These are phyloP conservation scores for Amphirosellinia nigrospora DNA, from an alignment of 495 filamentous ascomycete species.

Conservation along the genomic window DNA sequence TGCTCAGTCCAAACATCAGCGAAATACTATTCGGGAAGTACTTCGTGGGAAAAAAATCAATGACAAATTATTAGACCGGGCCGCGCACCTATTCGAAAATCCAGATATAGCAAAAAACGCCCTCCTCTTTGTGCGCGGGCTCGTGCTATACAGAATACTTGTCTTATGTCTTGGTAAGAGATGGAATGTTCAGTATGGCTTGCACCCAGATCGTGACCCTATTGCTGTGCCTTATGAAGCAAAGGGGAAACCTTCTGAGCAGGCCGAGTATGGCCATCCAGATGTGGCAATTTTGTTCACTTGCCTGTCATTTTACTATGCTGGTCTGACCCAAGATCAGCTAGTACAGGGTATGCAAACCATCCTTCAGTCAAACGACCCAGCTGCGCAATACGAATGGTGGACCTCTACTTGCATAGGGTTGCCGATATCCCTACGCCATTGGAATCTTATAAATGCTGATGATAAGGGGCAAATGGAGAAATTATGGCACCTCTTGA, in stretches of 20 bases:
- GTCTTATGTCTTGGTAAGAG: slow-evolving; percentile 47
- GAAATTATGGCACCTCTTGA: slow-evolving; percentile 48
- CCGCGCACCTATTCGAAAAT: slow-evolving; percentile 35
- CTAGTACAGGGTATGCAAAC: slow-evolving; percentile 48
- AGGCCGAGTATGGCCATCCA: slow-evolving; percentile 61
- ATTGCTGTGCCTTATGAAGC: slow-evolving; percentile 59
- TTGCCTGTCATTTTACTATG: slow-evolving; percentile 59
- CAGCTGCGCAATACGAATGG: slow-evolving; percentile 53
- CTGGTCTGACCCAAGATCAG: slow-evolving; percentile 47
- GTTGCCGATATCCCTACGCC: slow-evolving; percentile 48
- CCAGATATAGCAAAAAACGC: slow-evolving; percentile 40
- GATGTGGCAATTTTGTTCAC: slow-evolving; percentile 63
- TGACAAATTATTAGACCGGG: slow-evolving; percentile 30
- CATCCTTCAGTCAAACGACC: slow-evolving; percentile 58
- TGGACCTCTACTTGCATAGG: slow-evolving; percentile 45
- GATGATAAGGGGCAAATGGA: slow-evolving; percentile 54
- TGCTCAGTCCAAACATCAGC: slow-evolving; percentile 22
- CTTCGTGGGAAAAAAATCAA: slow-evolving; percentile 34
- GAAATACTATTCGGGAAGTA: slow-evolving; percentile 37
- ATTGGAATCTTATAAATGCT: slow-evolving; percentile 58
- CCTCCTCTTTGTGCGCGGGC: slow-evolving; percentile 49
- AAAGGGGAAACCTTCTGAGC: slow-evolving; percentile 57
- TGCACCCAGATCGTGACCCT: slow-evolving; percentile 48
- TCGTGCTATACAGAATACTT: slow-evolving; percentile 47
- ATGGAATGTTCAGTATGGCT: slow-evolving; percentile 54